Evolutionary conservation across 1,284 basidiomycete species (phyloP).

Genomic region (Ganoderma leucocontextum): DNA sequence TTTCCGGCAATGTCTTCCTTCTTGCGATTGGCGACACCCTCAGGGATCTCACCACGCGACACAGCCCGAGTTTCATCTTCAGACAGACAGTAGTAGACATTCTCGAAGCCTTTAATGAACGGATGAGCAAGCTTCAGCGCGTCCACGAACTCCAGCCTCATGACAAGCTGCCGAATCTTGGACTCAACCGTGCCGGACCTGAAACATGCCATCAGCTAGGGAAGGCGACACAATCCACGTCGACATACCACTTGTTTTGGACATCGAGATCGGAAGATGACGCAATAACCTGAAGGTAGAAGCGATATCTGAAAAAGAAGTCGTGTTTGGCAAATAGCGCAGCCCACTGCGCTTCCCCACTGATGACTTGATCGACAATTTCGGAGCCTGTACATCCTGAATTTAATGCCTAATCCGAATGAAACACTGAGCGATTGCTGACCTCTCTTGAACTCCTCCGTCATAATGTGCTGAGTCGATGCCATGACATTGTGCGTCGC

Average conservation of each 20-base stretch:
- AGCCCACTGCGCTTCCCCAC: conserved; percentile 86
- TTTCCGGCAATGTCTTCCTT: conserved; percentile 84
- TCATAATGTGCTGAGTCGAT: conserved; percentile 97
- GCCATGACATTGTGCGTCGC: conserved; percentile 97
- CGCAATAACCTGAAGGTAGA: conserved; percentile 97
- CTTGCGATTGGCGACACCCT: conserved; percentile 75
- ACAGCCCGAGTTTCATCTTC: conserved; percentile 89
- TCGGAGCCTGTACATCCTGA: conserved; percentile 72
- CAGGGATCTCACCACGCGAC: conserved; percentile 87
- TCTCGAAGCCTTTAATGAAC: conserved; percentile 93
- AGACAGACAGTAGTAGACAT: conserved; percentile 85
- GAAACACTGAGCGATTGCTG: conserved; percentile 16
- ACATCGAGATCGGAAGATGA: conserved; percentile 86
- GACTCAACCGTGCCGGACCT: conserved; percentile 83
- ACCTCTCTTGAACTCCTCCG: conserved; percentile 96
- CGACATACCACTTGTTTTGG: conserved; percentile 91
- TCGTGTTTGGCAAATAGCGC: conserved; percentile 94
- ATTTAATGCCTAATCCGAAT: neutral
- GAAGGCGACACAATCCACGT: too few species aligned
- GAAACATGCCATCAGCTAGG: conserved; percentile 13
- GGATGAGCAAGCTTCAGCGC: conserved; percentile 94
- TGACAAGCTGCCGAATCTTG: conserved; percentile 92
- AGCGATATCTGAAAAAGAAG: conserved; percentile 97
- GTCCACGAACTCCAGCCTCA: conserved; percentile 97
- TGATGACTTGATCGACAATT: conserved; percentile 92